Conservation (phyloP, 441 rosid genomes). For the Brassica balearica region DNA sequence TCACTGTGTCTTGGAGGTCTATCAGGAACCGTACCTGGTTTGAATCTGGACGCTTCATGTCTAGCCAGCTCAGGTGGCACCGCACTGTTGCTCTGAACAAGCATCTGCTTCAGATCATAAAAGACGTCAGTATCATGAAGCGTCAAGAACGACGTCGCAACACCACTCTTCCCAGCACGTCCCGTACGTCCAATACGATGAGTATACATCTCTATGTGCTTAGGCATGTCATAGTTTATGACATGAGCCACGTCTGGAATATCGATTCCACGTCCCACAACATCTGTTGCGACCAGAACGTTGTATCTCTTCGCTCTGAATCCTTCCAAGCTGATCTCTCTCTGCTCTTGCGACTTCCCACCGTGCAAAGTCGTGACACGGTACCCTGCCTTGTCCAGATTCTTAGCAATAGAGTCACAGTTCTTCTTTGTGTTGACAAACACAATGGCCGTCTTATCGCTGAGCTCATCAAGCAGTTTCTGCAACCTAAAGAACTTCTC, state of each 20-base stretch:
- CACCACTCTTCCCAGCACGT: conserved; percentile 95
- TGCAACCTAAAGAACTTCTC: conserved; percentile 75
- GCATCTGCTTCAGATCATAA: conserved; percentile 93
- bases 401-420: conserved; percentile 48
- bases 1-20: conserved; percentile 91
- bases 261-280: conserved; percentile 94
- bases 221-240: conserved; percentile 92
- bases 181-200: conserved; percentile 98
- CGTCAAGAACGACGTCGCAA: conserved; percentile 86
- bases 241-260: conserved; percentile 96
- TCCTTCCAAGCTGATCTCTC: conserved; percentile 90
- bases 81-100: conserved; percentile 77
- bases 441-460: conserved; percentile 88
- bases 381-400: conserved; percentile 84
- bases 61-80: conserved; percentile 91
- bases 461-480: conserved; percentile 83
- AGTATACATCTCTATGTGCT: conserved; percentile 84
- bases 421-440: conserved; percentile 86
- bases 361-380: conserved; percentile 94
- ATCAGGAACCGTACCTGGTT: conserved; percentile 85
- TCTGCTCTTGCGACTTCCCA: conserved; percentile 95
- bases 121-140: conserved; percentile 73
- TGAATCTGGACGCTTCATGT: conserved; percentile 90
- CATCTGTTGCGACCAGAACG: conserved; percentile 95
- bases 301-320: conserved; percentile 85